Percentiles rank a stretch among this genome's conserved stretches.
phyloP scores from a whole-genome alignment of 75 land plant genomes.

The Cryptomeria japonica region DNA sequence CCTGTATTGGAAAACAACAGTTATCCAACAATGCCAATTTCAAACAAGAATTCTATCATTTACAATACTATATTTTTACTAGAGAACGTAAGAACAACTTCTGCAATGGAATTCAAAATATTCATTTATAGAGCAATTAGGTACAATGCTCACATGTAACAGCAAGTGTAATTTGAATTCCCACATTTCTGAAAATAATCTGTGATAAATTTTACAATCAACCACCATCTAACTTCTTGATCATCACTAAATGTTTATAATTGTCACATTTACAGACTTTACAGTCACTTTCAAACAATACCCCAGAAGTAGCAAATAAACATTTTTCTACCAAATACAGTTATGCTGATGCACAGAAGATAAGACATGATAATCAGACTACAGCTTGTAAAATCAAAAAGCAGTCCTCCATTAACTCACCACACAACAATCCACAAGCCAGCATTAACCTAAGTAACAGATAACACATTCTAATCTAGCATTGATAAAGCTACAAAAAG shows the following conservation, averaged over 20 bases:
- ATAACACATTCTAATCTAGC: neutral
- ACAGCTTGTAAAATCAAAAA: neutral
- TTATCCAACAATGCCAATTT: neutral
- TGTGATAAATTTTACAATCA: neutral
- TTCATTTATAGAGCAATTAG: neutral
- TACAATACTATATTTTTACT: neutral
- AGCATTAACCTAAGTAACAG: neutral
- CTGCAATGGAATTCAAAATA: neutral
- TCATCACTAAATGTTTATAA: neutral
- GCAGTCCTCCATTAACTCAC: neutral
- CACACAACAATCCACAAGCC: neutral
- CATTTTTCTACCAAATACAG: neutral
- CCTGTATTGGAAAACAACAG: slow-evolving; percentile 26
- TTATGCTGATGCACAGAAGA: neutral
- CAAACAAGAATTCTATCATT: neutral
- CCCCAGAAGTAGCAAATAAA: neutral
- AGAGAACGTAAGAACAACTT: neutral
- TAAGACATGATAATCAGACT: neutral
- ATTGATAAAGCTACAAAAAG: neutral
- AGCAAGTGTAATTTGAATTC: neutral
- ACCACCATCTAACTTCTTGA: neutral
- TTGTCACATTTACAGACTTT: neutral
- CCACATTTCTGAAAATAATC: neutral
- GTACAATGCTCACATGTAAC: neutral
- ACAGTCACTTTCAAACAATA: neutral